Conservation (phyloP, 2,329 filamentous ascomycete genomes). For the Aspergillus japonicus region DNA sequence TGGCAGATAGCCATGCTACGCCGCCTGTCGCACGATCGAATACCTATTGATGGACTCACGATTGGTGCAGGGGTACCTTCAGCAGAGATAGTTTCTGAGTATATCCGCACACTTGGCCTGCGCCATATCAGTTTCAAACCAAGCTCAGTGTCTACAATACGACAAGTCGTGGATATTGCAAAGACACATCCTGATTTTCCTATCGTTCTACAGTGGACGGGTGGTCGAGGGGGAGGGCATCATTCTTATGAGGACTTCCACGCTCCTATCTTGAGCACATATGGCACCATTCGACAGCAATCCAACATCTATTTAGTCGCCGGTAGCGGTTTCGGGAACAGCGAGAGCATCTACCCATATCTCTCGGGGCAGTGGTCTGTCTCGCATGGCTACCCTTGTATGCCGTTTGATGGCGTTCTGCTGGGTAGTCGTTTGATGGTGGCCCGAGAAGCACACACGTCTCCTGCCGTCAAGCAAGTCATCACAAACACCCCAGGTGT, state of each 20-base stretch:
- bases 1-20: constrained; percentile 55
- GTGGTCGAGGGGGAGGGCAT: constrained; percentile 88
- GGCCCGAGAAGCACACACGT: constrained; percentile 86
- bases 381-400: constrained; percentile 81
- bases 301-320: constrained; percentile 86
- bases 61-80: constrained; percentile 93
- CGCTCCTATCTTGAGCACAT: constrained; percentile 85
- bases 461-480: constrained; percentile 76
- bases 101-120: constrained; percentile 86
- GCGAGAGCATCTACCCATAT: constrained; percentile 89
- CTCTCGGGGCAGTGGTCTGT: constrained; percentile 86
- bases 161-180: constrained; percentile 86
- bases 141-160: constrained; percentile 82
- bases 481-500: constrained; percentile 79
- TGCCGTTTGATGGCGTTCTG: constrained; percentile 90
- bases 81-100: constrained; percentile 88
- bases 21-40: constrained; percentile 66
- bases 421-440: constrained; percentile 96
- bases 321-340: constrained; percentile 86
- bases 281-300: constrained; percentile 68
- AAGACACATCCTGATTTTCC: constrained; percentile 92
- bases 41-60: constrained; percentile 84
- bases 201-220: constrained; percentile 92
- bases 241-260: constrained; percentile 97
- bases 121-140: constrained; percentile 96